Base-by-base conservation (phyloP, 2,329 filamentous ascomycete species). In the Colletotrichum coccodes region DNA sequence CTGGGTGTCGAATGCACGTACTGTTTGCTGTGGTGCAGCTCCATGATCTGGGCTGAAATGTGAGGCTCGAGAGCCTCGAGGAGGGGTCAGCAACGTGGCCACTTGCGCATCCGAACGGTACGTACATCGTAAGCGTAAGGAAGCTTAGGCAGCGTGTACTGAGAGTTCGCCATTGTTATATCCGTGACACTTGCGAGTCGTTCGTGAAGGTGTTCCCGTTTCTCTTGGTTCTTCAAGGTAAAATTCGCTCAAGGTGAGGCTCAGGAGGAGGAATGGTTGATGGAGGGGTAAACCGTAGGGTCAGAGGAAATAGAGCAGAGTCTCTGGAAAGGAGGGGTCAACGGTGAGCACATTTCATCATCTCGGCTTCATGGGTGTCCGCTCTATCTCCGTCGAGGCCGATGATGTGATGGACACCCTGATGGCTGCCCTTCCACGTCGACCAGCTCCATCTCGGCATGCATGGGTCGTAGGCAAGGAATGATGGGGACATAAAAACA, bases 41-140 rank as follows among this genome's bases (percentile, higher is more conserved):
- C 89, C 92, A 95, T 95, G 79, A 94, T 95, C 78, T 94, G 88
- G 73, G 84, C 85, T 38, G 91, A 93, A 82, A 95, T 94, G 81
- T 90, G 87, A 11, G 91, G 91, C 79, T 93, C 91, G 57, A 93
- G 84, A 38, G 91, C 91, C 89, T 92, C 21, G 8, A 36, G 21
- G 42, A 54, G 38, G 56, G 54, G 23, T 56, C 26, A 53, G 58
- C 16, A 34, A 3, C 12, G 23, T 21, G 16, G 14, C 6, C 11
- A 5, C 14, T 18, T 26, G 1, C 21, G 16, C 1, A 23, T 26
- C 26, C 23, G 0, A 6, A 36, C 9, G 30, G 60, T 18, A 81
- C 88, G 79, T 80, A 92, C 91, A 87, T 93, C 81, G 77, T 93
- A 93, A 67, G 85, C 87, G 76, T 93, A 94, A 18, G 91, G 90